Evolutionary conservation across 75 land plant genomes (phyloP), one percentile per base, ranked within the genome.

Genomic region (Pinus tabuliformis): DNA sequence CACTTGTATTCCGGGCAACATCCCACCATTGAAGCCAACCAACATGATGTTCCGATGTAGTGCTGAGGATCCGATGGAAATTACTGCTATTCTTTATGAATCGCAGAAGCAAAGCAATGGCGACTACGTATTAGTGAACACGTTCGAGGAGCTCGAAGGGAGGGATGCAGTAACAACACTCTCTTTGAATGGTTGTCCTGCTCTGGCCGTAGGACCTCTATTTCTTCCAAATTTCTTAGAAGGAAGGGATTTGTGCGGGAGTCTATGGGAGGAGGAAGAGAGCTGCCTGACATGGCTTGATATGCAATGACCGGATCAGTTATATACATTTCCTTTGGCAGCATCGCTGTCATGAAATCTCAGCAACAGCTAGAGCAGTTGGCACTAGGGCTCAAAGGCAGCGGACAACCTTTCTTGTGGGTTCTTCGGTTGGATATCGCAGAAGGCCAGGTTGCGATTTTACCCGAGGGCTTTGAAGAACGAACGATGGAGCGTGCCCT

Each of bases 271-370:
- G 36, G 68, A 64, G 42, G 68, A 64, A 3, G 6, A 33, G 9
- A 64, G 20, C 1, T 64, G 68, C 68, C 18, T 64, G 15, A 36
- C 24, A 36, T 64, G 68, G 68, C 68, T 64, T 1, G 68, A 64
- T 45, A 45, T 45, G 6, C 49, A 45, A 45, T 7, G 6, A 1
- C 49, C 49, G 49, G 8, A 45, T 45, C 49, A 45, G 64, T 45
- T 45, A 45, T 75, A 14, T 83, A 75, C 52, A 15, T 83, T 49
- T 74, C 85, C 18, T 80, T 83, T 26, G 85, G 85, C 2, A 83
- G 78, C 82, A 20, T 75, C 8, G 75, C 73, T n/a, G 7, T n/a
- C n/a, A n/a, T 33, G 20, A 59, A 60, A 3, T 75, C 82, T 62
- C 37, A 56, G 49, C 28, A 15, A 45, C 77, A 83, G 61, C 22